Percentiles rank a stretch among this genome's conserved stretches.
These are phyloP conservation scores for Amphibolis antarctica DNA, from an alignment of 106 monocot genomes.

Conservation along the genomic window DNA sequence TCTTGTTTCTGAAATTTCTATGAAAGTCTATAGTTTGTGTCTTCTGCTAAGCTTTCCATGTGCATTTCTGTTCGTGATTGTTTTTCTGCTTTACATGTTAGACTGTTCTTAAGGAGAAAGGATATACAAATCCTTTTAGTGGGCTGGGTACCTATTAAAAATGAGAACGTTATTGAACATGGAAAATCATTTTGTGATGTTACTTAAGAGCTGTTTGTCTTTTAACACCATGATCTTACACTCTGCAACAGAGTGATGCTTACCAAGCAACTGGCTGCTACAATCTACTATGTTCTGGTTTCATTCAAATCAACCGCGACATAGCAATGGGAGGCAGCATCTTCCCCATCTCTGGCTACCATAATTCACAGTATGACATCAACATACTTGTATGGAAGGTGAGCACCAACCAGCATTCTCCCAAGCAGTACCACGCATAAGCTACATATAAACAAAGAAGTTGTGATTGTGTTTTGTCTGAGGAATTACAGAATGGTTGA, in stretches of 20 bases:
- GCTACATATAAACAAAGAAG: neutral
- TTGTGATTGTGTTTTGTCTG: neutral
- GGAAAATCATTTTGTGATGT: neutral
- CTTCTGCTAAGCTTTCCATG: neutral
- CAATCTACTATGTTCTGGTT: conserved; percentile 83
- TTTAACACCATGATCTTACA: neutral
- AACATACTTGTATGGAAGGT: conserved; percentile 54
- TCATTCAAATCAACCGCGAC: conserved; percentile 64
- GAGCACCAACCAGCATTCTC: neutral
- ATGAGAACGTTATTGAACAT: neutral
- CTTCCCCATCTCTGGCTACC: conserved; percentile 53
- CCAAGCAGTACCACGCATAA: neutral
- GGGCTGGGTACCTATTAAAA: no score
- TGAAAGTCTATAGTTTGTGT: neutral
- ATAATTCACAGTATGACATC: conserved; percentile 73
- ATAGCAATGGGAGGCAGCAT: conserved; percentile 74
- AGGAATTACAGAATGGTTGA: neutral
- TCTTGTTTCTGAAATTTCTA: neutral
- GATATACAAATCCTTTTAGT: no score
- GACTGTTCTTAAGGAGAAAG: no score
- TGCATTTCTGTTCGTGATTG: neutral
- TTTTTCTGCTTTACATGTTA: no score
- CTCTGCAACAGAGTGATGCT: conserved; percentile 50
- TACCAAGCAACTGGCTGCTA: conserved; percentile 88
- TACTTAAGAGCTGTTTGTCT: no score